Evolutionary conservation across 179 eudicot species (phyloP).

Genomic region (Spergularia azorica): DNA sequence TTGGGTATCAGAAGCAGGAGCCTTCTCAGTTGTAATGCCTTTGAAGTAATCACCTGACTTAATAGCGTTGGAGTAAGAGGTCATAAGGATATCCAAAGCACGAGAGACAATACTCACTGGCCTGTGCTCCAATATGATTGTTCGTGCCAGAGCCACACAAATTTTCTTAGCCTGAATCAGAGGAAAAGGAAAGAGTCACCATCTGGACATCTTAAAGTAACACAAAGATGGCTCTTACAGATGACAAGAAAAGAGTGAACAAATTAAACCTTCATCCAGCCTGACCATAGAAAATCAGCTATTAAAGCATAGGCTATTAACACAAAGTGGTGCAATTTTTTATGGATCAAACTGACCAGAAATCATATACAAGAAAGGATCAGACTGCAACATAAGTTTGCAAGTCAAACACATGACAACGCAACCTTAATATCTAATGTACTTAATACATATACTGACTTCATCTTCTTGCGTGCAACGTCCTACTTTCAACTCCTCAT

Average conservation of each 20-base stretch:
- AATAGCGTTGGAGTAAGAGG: slow-evolving; percentile 70
- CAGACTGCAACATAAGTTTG: neutral
- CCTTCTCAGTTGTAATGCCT: slow-evolving; percentile 52
- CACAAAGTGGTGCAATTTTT: no score
- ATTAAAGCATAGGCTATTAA: no score
- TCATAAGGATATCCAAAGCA: slow-evolving; percentile 72
- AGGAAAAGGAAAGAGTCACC: slow-evolving; percentile 21
- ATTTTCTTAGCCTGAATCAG: slow-evolving; percentile 79
- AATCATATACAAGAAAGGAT: no score
- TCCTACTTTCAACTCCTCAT: no score
- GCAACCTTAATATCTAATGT: neutral
- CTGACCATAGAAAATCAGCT: neutral
- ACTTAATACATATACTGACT: no score
- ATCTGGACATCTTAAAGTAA: neutral
- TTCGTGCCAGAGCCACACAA: slow-evolving; percentile 62
- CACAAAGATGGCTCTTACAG: neutral
- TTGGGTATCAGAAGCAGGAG: slow-evolving; percentile 44
- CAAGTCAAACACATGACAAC: neutral
- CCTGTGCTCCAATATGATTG: slow-evolving; percentile 72
- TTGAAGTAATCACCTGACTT: slow-evolving; percentile 74
- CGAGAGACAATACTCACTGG: slow-evolving; percentile 67
- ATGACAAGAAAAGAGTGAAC: neutral
- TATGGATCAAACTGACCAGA: no score
- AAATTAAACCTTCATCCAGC: neutral
- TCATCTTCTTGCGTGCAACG: no score